Evolutionary conservation across 108 stramenopile species (phyloP).

Genomic region (Skeletonema marinoi): DNA sequence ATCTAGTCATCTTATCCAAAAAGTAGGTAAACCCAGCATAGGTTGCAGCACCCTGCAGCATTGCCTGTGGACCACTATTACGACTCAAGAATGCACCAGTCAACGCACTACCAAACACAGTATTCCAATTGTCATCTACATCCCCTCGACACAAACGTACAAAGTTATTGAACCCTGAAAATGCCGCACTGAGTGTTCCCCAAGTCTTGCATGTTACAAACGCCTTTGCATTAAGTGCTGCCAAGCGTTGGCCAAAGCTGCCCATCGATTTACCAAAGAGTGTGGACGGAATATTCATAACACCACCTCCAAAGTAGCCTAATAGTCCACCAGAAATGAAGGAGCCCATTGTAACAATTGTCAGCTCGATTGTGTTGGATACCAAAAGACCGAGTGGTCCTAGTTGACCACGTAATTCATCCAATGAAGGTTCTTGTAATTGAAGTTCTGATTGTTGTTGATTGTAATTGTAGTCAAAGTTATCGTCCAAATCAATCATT

Average conservation of each 20-base stretch:
- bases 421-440: constrained; percentile 27
- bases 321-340: constrained; percentile 61
- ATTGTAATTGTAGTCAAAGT: constrained; percentile 1
- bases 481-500: neutral
- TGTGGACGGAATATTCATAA: constrained; percentile 56
- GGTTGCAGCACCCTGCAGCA: constrained; percentile 70
- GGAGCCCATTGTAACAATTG: constrained; percentile 53
- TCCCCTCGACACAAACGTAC: constrained; percentile 50
- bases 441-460: neutral
- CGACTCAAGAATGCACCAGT: constrained; percentile 80
- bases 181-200: constrained; percentile 64
- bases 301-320: constrained; percentile 60
- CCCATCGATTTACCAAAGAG: constrained; percentile 24
- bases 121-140: constrained; percentile 73
- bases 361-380: constrained; percentile 65
- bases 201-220: constrained; percentile 54
- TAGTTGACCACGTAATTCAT: constrained; percentile 50
- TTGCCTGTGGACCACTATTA: constrained; percentile 72
- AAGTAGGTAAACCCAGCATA: constrained; percentile 77
- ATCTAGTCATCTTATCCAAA: constrained; percentile 48
- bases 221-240: constrained; percentile 56
- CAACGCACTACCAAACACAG: constrained; percentile 59
- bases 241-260: constrained; percentile 23
- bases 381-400: constrained; percentile 60
- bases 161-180: constrained; percentile 68